These are phyloP conservation scores for Coniochaeta sp. DNA, from an alignment of 2,329 filamentous ascomycete species.

Conservation along the genomic window DNA sequence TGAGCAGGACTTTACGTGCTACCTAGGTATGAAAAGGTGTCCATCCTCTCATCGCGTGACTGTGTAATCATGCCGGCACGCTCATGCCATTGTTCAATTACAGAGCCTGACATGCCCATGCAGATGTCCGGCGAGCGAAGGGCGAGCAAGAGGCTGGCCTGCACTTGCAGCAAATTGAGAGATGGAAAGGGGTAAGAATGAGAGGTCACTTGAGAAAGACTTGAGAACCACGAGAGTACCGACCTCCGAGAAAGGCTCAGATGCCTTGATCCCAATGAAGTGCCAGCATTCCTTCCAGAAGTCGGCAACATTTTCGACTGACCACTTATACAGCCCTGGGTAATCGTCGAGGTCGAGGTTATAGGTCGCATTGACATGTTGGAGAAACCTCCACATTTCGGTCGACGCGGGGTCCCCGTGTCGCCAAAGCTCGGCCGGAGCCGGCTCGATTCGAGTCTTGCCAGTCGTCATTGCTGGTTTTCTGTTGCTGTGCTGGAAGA, in stretches of 20 bases:
- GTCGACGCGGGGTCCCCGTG: slow-evolving; percentile 61
- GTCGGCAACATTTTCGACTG: slow-evolving; percentile 61
- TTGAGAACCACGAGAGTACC: slow-evolving; percentile 12
- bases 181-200: background rate
- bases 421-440: slow-evolving; percentile 56
- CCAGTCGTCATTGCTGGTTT: background rate
- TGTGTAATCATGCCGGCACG: background rate
- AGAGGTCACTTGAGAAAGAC: background rate
- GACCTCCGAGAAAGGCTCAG: slow-evolving; percentile 54
- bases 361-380: slow-evolving; percentile 62
- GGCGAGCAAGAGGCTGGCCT: background rate
- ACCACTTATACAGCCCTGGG: slow-evolving; percentile 77
- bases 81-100: background rate
- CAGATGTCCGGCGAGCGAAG: background rate
- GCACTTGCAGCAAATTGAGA: background rate
- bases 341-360: slow-evolving; percentile 58
- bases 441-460: background rate
- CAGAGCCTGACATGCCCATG: background rate
- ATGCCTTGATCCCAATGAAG: slow-evolving; percentile 68
- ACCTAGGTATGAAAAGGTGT: no score
- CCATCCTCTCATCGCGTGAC: no score
- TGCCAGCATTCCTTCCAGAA: slow-evolving; percentile 89
- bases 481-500: background rate
- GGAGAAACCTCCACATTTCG: slow-evolving; percentile 65
- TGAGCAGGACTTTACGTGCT: no score